Evolutionary conservation across 2,329 filamentous ascomycete genomes (phyloP).

Genomic region (Nothophoma quercina): DNA sequence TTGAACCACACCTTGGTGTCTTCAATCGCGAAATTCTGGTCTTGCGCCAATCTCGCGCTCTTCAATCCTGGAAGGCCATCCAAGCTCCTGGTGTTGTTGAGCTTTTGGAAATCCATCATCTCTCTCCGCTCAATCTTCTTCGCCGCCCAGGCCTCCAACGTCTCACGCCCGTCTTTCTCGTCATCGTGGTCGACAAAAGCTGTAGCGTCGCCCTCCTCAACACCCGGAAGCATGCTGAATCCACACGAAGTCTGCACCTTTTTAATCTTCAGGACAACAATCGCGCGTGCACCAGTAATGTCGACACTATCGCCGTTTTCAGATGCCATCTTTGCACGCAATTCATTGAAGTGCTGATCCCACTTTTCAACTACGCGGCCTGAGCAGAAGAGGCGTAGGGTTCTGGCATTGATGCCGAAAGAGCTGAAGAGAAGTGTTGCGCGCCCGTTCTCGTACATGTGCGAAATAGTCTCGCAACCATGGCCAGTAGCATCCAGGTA

Average conservation of each 20-base stretch:
- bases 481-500: conserved; percentile 80
- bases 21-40: conserved; percentile 56
- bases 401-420: conserved; percentile 66
- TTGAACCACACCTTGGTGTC: conserved; percentile 46
- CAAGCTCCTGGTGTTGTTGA: conserved; percentile 57
- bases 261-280: conserved; percentile 68
- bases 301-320: conserved; percentile 37
- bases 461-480: conserved; percentile 77
- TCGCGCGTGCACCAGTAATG: conserved; percentile 55
- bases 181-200: conserved; percentile 32
- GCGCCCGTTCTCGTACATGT: conserved; percentile 78
- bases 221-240: conserved; percentile 64
- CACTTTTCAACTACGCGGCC: conserved; percentile 68
- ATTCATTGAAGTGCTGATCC: conserved; percentile 49
- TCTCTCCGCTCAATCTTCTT: conserved; percentile 60
- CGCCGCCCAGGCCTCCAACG: conserved; percentile 61
- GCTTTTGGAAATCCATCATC: conserved; percentile 63
- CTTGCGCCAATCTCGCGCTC: conserved; percentile 57
- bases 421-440: conserved; percentile 78
- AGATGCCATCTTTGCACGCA: conserved; percentile 53
- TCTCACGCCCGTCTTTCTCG: conserved; percentile 56
- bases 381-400: conserved; percentile 69
- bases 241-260: conserved; percentile 72
- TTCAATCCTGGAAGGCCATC: conserved; percentile 36
- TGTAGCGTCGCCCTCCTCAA: conserved; percentile 24